Conservation (phyloP, 129 eudicot species). For the Erigeron canadensis region DNA sequence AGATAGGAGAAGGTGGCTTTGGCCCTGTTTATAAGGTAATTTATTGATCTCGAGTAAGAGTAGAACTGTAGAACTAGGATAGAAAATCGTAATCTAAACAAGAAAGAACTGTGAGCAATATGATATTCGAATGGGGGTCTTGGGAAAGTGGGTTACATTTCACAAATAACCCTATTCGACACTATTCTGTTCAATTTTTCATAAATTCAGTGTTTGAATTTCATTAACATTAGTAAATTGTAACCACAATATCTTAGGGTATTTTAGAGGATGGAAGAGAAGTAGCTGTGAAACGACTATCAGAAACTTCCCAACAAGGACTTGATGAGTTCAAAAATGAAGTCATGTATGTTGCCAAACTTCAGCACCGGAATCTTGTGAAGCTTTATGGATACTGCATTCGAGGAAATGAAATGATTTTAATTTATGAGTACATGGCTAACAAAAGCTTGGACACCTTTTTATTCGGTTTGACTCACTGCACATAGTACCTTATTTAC, state of each 20-base stretch:
- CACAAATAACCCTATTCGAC: neutral
- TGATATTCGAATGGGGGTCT: neutral
- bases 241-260: conserved; percentile 27
- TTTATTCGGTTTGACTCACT: conserved; percentile 28
- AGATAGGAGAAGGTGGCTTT: conserved; percentile 27
- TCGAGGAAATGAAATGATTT: conserved; percentile 23
- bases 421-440: conserved; percentile 37
- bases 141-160: neutral
- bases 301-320: conserved; percentile 31
- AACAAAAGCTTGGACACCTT: conserved; percentile 35
- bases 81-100: neutral
- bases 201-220: neutral
- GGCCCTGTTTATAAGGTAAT: conserved; percentile 22
- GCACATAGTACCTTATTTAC: conserved; percentile 17
- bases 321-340: conserved; percentile 16
- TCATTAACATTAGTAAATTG: neutral
- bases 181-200: neutral
- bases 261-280: conserved; percentile 31
- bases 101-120: neutral
- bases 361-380: conserved; percentile 19
- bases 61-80: too few species aligned
- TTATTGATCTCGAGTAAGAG: neutral
- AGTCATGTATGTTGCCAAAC: conserved; percentile 13
- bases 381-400: conserved; percentile 29
- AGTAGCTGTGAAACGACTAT: conserved; percentile 37